Evolutionary conservation across 2,329 filamentous ascomycete species (phyloP).

Genomic region (Pseudopyrenochaeta lycopersici): DNA sequence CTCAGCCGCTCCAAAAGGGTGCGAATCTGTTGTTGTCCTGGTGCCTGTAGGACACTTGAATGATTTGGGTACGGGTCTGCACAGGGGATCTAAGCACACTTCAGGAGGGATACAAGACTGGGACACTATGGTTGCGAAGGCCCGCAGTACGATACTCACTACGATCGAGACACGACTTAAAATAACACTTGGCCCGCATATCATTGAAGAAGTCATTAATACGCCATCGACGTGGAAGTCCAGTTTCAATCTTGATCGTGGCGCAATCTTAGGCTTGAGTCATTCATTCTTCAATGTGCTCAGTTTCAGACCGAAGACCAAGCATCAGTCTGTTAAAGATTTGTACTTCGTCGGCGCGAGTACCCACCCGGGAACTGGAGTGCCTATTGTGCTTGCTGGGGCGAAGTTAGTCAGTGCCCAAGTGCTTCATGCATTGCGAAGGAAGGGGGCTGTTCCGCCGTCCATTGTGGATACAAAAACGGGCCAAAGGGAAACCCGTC

Average conservation of each 20-base stretch:
- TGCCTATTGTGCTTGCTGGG: slow-evolving; percentile 76
- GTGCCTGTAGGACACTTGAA: slow-evolving; percentile 76
- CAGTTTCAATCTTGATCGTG: slow-evolving; percentile 77
- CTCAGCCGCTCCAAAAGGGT: slow-evolving; percentile 70
- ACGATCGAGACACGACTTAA: slow-evolving; percentile 70
- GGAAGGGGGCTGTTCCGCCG: slow-evolving; percentile 52
- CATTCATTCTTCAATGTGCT: slow-evolving; percentile 80
- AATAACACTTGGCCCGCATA: slow-evolving; percentile 59
- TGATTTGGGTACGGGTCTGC: slow-evolving; percentile 50
- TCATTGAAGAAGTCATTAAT: slow-evolving; percentile 71
- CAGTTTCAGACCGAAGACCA: slow-evolving; percentile 69
- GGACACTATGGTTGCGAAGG: slow-evolving; percentile 66
- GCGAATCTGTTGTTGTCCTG: slow-evolving; percentile 73
- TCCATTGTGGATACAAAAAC: slow-evolving; percentile 6
- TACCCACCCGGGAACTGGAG: slow-evolving; percentile 79
- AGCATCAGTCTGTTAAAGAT: slow-evolving; percentile 58
- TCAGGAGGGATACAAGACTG: slow-evolving; percentile 65
- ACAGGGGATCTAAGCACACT: slow-evolving; percentile 51
- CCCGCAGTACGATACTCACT: slow-evolving; percentile 67
- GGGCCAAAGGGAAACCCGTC: slow-evolving; percentile 1
- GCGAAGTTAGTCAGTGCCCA: slow-evolving; percentile 69
- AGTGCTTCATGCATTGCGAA: slow-evolving; percentile 53
- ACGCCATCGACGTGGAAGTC: slow-evolving; percentile 71
- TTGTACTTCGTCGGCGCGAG: slow-evolving; percentile 79
- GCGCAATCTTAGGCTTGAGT: slow-evolving; percentile 75